Evolutionary conservation across 2,329 filamentous ascomycete species (phyloP).

Genomic region (Calonectria naviculata): DNA sequence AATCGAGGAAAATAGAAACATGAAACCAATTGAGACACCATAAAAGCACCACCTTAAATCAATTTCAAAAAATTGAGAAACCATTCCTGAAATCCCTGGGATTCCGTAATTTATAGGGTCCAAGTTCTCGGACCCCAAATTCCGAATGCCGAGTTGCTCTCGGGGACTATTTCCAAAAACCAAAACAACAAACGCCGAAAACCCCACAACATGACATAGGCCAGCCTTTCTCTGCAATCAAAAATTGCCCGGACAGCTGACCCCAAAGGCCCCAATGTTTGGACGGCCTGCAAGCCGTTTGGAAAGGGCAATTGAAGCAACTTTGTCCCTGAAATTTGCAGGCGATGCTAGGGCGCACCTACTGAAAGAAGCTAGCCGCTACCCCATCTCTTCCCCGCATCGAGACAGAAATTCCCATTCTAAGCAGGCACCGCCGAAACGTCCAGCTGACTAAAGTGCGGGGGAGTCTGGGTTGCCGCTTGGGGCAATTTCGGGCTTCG

Average conservation of each 20-base stretch:
- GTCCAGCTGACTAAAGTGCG: background rate
- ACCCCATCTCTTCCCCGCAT: background rate
- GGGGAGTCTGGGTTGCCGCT: background rate
- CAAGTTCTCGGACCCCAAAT: background rate
- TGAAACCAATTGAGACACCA: background rate
- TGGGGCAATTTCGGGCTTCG: background rate
- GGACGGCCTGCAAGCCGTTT: background rate
- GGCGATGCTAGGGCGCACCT: slow-evolving; percentile 1
- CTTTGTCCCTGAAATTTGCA: background rate
- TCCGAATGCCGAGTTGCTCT: background rate
- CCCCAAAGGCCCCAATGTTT: background rate
- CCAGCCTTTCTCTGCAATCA: background rate
- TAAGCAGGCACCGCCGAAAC: background rate
- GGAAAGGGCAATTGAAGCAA: background rate
- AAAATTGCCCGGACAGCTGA: background rate
- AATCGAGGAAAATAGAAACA: background rate
- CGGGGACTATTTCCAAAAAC: background rate
- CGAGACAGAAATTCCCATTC: background rate
- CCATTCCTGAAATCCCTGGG: background rate
- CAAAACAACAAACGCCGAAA: background rate
- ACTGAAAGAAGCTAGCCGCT: slow-evolving; percentile 3
- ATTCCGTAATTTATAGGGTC: background rate
- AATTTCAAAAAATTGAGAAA: background rate
- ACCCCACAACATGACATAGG: background rate
- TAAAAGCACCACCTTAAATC: background rate